Percentiles rank a stretch among this genome's conserved stretches.
These are phyloP conservation scores for Euryodendron excelsum DNA, from an alignment of 148 eudicot genomes.

Conservation along the genomic window DNA sequence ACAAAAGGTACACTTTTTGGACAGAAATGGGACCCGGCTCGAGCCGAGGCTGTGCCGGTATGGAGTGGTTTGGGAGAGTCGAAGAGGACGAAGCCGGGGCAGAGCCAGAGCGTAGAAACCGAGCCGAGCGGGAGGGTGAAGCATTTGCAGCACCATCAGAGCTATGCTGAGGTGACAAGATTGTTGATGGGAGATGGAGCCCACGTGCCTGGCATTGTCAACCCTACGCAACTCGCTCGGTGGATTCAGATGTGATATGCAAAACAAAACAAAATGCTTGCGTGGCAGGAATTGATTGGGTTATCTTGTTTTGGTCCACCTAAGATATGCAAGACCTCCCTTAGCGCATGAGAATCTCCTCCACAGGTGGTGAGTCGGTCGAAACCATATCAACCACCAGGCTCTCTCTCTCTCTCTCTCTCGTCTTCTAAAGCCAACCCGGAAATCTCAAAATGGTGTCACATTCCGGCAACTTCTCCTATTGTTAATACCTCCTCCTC, in stretches of 20 bases:
- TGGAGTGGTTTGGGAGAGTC: slow-evolving; percentile 24
- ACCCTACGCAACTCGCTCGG: slow-evolving; percentile 63
- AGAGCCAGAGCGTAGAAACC: slow-evolving; percentile 9
- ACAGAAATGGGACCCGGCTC: slow-evolving; percentile 59
- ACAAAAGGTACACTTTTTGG: slow-evolving; percentile 68
- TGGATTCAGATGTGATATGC: slow-evolving; percentile 66
- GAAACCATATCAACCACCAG: slow-evolving; percentile 1
- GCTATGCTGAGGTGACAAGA: slow-evolving; percentile 58
- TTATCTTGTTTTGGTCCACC: background rate
- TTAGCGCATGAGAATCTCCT: background rate
- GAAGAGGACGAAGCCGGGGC: slow-evolving; percentile 19
- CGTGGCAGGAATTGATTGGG: background rate
- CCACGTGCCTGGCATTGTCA: slow-evolving; percentile 61
- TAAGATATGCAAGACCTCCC: background rate
- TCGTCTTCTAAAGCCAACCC: background rate
- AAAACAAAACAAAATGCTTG: background rate
- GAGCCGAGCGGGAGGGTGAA: slow-evolving; percentile 26
- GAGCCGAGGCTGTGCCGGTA: slow-evolving; percentile 42
- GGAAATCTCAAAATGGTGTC: no score
- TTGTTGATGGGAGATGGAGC: slow-evolving; percentile 53
- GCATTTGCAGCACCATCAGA: slow-evolving; percentile 15
- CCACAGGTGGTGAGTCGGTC: slow-evolving; percentile 7
- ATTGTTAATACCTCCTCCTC: no score
- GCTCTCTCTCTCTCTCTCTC: background rate
- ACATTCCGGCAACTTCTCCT: no score